Base-by-base conservation (phyloP, 352 stramenopile genomes). In the Peronospora tabacina region DNA sequence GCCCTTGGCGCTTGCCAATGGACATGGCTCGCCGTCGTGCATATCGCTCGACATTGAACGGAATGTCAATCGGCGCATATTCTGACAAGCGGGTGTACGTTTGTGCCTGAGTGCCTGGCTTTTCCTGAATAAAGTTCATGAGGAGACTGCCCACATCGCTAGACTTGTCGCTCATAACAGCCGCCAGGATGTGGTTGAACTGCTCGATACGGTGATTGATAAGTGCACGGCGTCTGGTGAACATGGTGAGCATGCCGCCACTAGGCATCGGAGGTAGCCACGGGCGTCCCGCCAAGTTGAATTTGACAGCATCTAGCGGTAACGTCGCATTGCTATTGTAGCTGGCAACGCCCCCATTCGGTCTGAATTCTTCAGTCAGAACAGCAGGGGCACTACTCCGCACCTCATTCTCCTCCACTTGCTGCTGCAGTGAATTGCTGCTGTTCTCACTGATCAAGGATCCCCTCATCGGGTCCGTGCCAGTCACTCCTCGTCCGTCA, bases 81-180 rank as follows among this genome's bases (percentile, higher is more conserved):
- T 90, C 76, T 16, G 74, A 75, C 36, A 90, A 61, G 33, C 63
- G 82, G 45, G 80, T 83, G 61, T 90, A 90, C 38, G 64, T 68
- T 38, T 67, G 67, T n/a, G 58, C 51, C 38, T 74, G 72, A 0
- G 61, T 63, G 32, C 70, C 77, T 0, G 79, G 79, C 20, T 84
- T 85, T 52, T 90, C 75, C 50, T 90, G 75, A 44, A 90, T 86
- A 40, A 90, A 87, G 38, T 75, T 76, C 66, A 75, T 82, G 29
- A 90, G 66, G 53, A 79, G 43, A n/a, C 58, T 70, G 15, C 74
- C 70, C 44, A 90, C 79, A 6, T 69, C 56, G 12, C 52, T 64
- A 5, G 72, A 84, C 34, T 63, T 69, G 57, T 87, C 75, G 38
- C 73, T 82, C 58, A 90, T 70, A 16, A 81, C 76, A 2, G 79